These are phyloP conservation scores for Salix arbutifolia DNA, from an alignment of 345 rosid species.

Conservation along the genomic window DNA sequence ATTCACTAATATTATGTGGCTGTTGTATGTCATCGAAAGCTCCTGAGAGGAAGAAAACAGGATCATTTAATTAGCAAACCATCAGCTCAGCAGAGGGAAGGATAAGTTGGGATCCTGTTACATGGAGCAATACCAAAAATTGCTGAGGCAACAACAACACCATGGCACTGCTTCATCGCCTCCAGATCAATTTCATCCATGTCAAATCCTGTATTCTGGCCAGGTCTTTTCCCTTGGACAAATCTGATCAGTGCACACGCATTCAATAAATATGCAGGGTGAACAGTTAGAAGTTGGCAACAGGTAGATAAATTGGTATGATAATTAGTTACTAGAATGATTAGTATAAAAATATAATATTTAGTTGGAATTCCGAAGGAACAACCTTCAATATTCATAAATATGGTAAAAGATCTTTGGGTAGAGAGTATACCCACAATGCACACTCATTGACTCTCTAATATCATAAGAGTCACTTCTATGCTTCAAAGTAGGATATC, in stretches of 20 bases:
- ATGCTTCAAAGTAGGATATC: conserved; percentile 78
- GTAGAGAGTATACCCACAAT: conserved; percentile 70
- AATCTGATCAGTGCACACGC: conserved; percentile 45
- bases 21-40: conserved; percentile 90
- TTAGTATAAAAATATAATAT: neutral
- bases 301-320: neutral
- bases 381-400: neutral
- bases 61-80: conserved; percentile 19
- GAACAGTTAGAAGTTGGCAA: neutral
- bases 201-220: conserved; percentile 79
- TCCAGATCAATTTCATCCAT: conserved; percentile 75
- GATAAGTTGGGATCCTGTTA: conserved; percentile 8
- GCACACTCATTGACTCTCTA: conserved; percentile 76
- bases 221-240: conserved; percentile 82
- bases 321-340: neutral
- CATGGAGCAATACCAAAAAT: conserved; percentile 65
- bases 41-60: conserved; percentile 40
- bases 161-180: conserved; percentile 82
- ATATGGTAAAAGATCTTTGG: neutral
- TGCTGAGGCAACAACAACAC: conserved; percentile 93
- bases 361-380: neutral
- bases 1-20: conserved; percentile 74
- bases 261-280: conserved; percentile 1
- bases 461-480: conserved; percentile 80
- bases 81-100: conserved; percentile 3